phyloP scores from a whole-genome alignment of 257 asterid genomes.

The Handroanthus guayacan region DNA sequence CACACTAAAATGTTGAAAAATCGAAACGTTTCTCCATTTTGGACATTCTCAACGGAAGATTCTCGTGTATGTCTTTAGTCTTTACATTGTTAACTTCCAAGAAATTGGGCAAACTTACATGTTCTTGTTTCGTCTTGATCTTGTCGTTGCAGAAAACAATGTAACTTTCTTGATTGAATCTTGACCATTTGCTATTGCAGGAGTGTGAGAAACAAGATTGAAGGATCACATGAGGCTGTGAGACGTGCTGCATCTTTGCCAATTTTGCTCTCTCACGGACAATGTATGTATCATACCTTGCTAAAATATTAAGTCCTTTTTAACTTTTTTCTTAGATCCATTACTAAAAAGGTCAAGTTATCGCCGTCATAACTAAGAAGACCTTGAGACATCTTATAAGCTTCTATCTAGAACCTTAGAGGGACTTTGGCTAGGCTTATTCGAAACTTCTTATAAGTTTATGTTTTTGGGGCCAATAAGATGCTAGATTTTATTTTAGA shows the following conservation, averaged over 20 bases:
- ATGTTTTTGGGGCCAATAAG: too few species aligned
- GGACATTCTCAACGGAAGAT: background rate
- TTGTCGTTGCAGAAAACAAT: background rate
- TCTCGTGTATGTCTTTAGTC: background rate
- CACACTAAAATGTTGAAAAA: background rate
- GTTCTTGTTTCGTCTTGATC: background rate
- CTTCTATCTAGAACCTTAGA: too few species aligned
- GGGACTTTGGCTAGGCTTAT: too few species aligned
- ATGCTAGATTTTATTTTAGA: too few species aligned
- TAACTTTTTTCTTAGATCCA: background rate
- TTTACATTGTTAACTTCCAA: background rate
- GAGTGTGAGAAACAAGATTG: slow-evolving; percentile 71
- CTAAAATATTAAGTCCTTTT: background rate
- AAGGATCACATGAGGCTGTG: slow-evolving; percentile 81
- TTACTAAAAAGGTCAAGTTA: background rate
- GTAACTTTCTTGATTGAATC: slow-evolving; percentile 11
- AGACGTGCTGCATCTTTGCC: slow-evolving; percentile 96
- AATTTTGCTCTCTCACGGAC: slow-evolving; percentile 89
- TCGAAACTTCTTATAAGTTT: too few species aligned
- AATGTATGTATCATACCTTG: slow-evolving; percentile 52
- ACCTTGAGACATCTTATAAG: too few species aligned
- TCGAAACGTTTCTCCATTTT: background rate
- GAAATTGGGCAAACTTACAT: background rate
- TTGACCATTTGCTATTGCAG: slow-evolving; percentile 49
- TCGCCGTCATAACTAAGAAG: too few species aligned